Base-by-base conservation (phyloP, 768 basidiomycete species). In the Xerocomellus amylosporus region DNA sequence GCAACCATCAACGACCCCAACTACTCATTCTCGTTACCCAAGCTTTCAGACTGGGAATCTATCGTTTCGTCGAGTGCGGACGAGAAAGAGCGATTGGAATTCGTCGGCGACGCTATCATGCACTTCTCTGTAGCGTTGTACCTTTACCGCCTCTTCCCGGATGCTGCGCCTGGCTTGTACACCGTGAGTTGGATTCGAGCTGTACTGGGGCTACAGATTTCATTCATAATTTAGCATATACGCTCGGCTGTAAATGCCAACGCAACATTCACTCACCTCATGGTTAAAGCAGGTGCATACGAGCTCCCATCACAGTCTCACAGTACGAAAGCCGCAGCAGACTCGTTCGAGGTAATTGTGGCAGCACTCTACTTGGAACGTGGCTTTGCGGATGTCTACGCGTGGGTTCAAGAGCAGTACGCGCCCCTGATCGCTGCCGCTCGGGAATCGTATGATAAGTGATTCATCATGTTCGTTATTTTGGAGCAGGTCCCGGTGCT, bases 21-120 rank as follows among this genome's bases (percentile, higher is more conserved):
- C 30, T 65, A 68, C 40, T 63, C 61, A 2, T 64, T 70, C 54
- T 59, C 66, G 20, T 51, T 68, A 17, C 68, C 68, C 38, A 53
- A 53, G 20, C 61, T 71, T 42, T 50, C 55, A 20, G 67, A 71
- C 39, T 69, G 69, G 67, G 67, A 71, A 24, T 61, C 66, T 9
- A 5, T 70, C 6, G 61, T 71, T 20, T 55, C 64, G 5, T 71
- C 62, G 43, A 64, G 58, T 14, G 46, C 38, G 15, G 53, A 54
- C 26, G 70, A 72, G 60, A 71, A 73, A 61, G 74, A 79, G 34
- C 70, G 77, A 26, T 53, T 79, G 43, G 79, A 80, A 60, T 79
- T 78, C 60, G 58, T 79, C 13, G 79, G 79, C 5, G 79, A 79
- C 51, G 74, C 76, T 28, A 64, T 77, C 49, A 78, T 80, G 70